phyloP scores from a whole-genome alignment of 2,329 filamentous ascomycete genomes.

The Sporothrix variecibatus region DNA sequence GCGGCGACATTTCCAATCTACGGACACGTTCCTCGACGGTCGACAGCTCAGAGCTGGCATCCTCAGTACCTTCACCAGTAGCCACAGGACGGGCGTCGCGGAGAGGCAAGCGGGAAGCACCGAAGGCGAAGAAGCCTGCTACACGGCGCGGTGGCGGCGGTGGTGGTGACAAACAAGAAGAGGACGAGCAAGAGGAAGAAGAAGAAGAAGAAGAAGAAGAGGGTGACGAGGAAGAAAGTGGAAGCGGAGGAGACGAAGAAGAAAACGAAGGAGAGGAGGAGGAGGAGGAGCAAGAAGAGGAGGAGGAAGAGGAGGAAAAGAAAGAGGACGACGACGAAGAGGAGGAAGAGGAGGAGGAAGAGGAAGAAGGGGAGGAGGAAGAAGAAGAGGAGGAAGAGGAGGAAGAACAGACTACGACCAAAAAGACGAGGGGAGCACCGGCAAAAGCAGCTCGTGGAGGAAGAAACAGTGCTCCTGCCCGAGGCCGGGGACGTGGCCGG shows the following conservation, averaged over 20 bases:
- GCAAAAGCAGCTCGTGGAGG: slow-evolving; percentile 24
- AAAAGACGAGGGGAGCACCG: slow-evolving; percentile 25
- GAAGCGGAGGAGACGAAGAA: slow-evolving; percentile 4
- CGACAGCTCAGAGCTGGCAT: slow-evolving; percentile 29
- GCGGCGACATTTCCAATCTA: slow-evolving; percentile 26
- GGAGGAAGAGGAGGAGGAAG: slow-evolving; percentile 16
- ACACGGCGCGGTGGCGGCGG: background rate
- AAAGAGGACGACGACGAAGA: slow-evolving; percentile 3
- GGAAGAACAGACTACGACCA: background rate
- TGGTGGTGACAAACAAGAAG: slow-evolving; percentile 23
- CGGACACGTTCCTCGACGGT: slow-evolving; percentile 32
- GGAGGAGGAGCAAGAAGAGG: background rate
- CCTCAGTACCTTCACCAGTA: slow-evolving; percentile 28
- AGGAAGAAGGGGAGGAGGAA: slow-evolving; percentile 14
- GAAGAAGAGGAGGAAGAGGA: slow-evolving; percentile 25
- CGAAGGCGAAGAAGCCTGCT: slow-evolving; percentile 15
- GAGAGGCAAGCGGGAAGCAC: slow-evolving; percentile 21
- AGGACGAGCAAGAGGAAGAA: slow-evolving; percentile 17
- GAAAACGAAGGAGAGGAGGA: slow-evolving; percentile 18
- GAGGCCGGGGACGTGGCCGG: slow-evolving; percentile 28
- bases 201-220: slow-evolving; percentile 17
- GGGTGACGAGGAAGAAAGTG: slow-evolving; percentile 14
- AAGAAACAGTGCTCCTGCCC: slow-evolving; percentile 21
- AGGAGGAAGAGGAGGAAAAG: background rate
- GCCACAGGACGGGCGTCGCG: slow-evolving; percentile 24